Evolutionary conservation across 208 protist species (phyloP), one percentile per base, ranked within the genome.

Genomic region (Leishmania tropica): DNA sequence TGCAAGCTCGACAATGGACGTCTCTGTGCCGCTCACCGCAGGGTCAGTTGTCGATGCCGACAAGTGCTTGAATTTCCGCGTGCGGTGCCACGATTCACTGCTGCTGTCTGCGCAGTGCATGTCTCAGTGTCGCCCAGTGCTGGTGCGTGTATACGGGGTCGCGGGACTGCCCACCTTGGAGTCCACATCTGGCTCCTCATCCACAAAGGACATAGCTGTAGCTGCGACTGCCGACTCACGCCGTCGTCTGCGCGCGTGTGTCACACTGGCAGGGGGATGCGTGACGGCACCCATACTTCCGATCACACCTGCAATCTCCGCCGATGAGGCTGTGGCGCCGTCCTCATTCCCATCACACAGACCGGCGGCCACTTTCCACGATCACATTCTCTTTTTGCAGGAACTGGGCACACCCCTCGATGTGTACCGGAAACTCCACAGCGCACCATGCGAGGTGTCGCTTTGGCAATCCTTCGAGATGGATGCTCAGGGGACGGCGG

Each of bases 381-480:
- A 83, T 37, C 75, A 86, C 17, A 78, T 88, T 58, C 78, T 84
- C 67, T 85, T 88, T 42, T 75, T 88, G 40, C 45, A 76, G 56
- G 75, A 71, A 10, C 48, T 86, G 73, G 83, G 81, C 24, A 81
- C 70, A 8, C 85, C 85, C 17, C 75, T 88, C n/a, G 81, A 85
- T 60, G 85, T 88, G 45, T 88, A 88, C 48, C 80, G 84, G 13
- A 62, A 62, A 74, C 80, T 82, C 42, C 68, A 84, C 48, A 68
- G 67, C 45, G 62, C 67, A 45, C 80, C 76, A 51, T 87, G 84
- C 47, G 67, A 62, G 73, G 84, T 87, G 42, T 83, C 84, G 72
- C 81, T 87, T 24, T 82, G 84, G 77, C 83, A 86, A 76, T 86
- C 78, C 45, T 86, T 83, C 60, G 72, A 80, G 51, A 83, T 31